phyloP scores from a whole-genome alignment of 2,329 filamentous ascomycete genomes.

The Beauveria sp. region DNA sequence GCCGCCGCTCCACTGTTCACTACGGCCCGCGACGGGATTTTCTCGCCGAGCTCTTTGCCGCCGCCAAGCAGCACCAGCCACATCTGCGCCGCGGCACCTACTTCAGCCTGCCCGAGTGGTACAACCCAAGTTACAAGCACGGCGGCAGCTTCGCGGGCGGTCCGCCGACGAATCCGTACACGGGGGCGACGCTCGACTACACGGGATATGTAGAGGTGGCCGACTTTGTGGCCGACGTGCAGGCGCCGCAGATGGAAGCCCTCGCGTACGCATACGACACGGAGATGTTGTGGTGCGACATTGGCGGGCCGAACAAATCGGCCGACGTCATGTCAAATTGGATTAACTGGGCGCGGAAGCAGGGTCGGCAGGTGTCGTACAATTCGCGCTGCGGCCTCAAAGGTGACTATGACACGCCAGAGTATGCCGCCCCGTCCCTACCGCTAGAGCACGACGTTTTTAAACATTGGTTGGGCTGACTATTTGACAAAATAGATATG shows the following conservation, averaged over 20 bases:
- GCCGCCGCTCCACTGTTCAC: slow-evolving; percentile 31
- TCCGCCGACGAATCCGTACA: slow-evolving; percentile 36
- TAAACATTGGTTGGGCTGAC: too few species aligned
- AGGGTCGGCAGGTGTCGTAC: slow-evolving; percentile 43
- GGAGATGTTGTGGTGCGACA: slow-evolving; percentile 45
- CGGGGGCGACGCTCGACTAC: slow-evolving; percentile 32
- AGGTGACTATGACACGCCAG: slow-evolving; percentile 52
- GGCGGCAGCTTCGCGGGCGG: slow-evolving; percentile 35
- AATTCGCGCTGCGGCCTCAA: slow-evolving; percentile 49
- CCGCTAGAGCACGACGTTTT: too few species aligned
- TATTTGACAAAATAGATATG: neutral
- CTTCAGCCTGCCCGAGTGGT: slow-evolving; percentile 43
- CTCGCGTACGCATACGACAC: slow-evolving; percentile 35
- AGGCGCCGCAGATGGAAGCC: slow-evolving; percentile 39
- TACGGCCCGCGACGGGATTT: slow-evolving; percentile 35
- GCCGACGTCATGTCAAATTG: slow-evolving; percentile 32
- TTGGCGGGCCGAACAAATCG: slow-evolving; percentile 34
- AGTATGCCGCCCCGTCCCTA: slow-evolving; percentile 31
- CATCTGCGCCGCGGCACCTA: slow-evolving; percentile 36
- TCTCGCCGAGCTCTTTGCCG: slow-evolving; percentile 35
- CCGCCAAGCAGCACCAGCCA: slow-evolving; percentile 33
- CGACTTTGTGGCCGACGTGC: slow-evolving; percentile 36
- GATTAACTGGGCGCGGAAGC: slow-evolving; percentile 30
- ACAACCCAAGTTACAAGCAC: slow-evolving; percentile 35
- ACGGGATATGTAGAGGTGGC: slow-evolving; percentile 30